Percentiles rank a stretch among this genome's conserved stretches.
phyloP scores from a whole-genome alignment of 2,329 filamentous ascomycete species.

The Cladorrhinum sp. region DNA sequence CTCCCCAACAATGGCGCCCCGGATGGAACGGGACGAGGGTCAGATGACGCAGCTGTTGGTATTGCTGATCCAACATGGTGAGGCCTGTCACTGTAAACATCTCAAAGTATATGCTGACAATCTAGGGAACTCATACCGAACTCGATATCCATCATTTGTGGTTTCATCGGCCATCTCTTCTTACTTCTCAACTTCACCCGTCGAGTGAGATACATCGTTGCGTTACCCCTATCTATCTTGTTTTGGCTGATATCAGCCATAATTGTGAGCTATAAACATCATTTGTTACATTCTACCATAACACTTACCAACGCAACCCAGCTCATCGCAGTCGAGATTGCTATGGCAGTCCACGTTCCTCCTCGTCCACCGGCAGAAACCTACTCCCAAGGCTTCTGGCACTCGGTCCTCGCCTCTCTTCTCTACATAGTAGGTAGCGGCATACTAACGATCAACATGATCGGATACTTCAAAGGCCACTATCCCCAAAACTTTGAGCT shows the following conservation, averaged over 20 bases:
- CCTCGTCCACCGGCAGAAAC: conserved; percentile 44
- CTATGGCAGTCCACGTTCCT: conserved; percentile 52
- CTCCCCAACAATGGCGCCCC: conserved; percentile 45
- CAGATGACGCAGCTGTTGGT: conserved; percentile 49
- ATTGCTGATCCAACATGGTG: conserved; percentile 62
- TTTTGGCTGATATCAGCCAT: conserved; percentile 62
- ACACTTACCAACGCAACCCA: conserved; percentile 26
- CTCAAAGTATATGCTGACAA: background rate
- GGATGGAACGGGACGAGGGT: conserved; percentile 32
- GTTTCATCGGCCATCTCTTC: conserved; percentile 65
- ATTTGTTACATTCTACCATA: background rate
- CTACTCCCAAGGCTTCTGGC: conserved; percentile 69
- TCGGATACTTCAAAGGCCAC: conserved; percentile 65
- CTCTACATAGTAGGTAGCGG: conserved; percentile 62
- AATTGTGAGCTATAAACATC: conserved; percentile 43
- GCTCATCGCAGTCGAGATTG: conserved; percentile 56
- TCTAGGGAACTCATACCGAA: conserved; percentile 59
- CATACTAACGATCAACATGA: conserved; percentile 66
- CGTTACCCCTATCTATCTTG: conserved; percentile 65
- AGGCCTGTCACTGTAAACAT: conserved; percentile 15
- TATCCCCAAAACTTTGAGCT: conserved; percentile 66
- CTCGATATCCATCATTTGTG: conserved; percentile 59
- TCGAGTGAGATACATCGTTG: conserved; percentile 63
- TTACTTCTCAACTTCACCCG: conserved; percentile 68
- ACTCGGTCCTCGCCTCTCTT: conserved; percentile 61